A percentile compares a stretch with the other conserved stretches of the same genome.
phyloP scores from a whole-genome alignment of 257 asterid species.

The Agastache rugosa region DNA sequence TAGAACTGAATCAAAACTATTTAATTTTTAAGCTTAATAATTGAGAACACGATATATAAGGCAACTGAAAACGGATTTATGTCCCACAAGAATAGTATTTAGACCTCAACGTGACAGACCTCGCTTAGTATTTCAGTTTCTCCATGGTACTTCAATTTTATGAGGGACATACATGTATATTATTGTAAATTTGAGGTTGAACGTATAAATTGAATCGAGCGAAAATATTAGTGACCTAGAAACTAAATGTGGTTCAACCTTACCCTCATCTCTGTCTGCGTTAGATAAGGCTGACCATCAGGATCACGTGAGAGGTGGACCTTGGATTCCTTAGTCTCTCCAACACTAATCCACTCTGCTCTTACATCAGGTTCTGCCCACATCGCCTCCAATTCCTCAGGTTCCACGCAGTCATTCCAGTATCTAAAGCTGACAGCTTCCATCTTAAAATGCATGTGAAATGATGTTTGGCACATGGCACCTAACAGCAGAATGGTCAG shows the following conservation, averaged over 20 bases:
- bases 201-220: neutral
- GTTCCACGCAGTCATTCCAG: constrained; percentile 95
- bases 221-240: neutral
- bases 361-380: constrained; percentile 81
- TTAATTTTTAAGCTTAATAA: constrained; percentile 15
- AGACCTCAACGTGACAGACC: neutral
- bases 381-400: constrained; percentile 81
- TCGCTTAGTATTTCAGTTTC: constrained; percentile 11
- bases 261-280: constrained; percentile 98
- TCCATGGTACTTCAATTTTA: neutral
- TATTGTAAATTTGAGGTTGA: neutral
- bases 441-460: constrained; percentile 47
- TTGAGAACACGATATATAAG: neutral
- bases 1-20: constrained; percentile 11
- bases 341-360: constrained; percentile 84
- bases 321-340: constrained; percentile 80
- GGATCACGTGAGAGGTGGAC: constrained; percentile 96
- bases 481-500: constrained; percentile 25
- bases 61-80: constrained; percentile 12
- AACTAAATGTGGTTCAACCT: constrained; percentile 31
- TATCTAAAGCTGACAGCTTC: constrained; percentile 71
- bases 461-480: constrained; percentile 26
- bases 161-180: constrained; percentile 10
- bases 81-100: neutral
- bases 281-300: constrained; percentile 87